Conservation (phyloP, 2,329 filamentous ascomycete genomes). For the Incumbomyces delicatus region DNA sequence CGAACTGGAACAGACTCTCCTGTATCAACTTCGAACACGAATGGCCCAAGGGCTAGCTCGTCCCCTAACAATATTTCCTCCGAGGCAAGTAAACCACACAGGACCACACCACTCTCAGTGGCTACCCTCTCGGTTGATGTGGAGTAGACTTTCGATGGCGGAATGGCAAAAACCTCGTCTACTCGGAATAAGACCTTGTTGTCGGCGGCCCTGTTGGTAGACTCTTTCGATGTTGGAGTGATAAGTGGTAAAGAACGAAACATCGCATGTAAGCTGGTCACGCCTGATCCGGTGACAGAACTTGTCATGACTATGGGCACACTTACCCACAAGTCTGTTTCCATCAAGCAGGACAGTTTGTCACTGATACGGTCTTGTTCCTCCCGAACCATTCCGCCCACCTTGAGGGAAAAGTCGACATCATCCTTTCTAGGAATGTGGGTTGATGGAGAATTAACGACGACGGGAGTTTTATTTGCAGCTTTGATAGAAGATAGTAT, state of each 20-base stretch:
- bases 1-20: not conserved
- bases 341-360: constrained; percentile 36
- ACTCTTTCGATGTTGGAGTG: not conserved
- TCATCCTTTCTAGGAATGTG: not conserved
- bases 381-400: constrained; percentile 12
- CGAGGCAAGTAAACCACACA: constrained; percentile 75
- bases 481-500: constrained; percentile 70
- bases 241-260: constrained; percentile 57
- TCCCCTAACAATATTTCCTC: constrained; percentile 71
- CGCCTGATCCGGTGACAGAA: constrained; percentile 71
- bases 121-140: constrained; percentile 26
- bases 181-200: constrained; percentile 60
- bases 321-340: constrained; percentile 33
- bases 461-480: constrained; percentile 61
- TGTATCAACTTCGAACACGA: constrained; percentile 30
- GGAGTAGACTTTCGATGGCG: constrained; percentile 49
- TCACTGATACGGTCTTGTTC: constrained; percentile 52
- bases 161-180: constrained; percentile 77
- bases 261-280: constrained; percentile 72
- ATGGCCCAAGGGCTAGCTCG: constrained; percentile 68
- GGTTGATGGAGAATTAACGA: constrained; percentile 41
- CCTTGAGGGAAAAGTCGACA: constrained; percentile 14
- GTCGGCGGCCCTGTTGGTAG: not conserved
- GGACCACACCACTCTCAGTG: constrained; percentile 54
- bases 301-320: constrained; percentile 86